Conservation (phyloP, 2,329 filamentous ascomycete genomes). For the Cercospora sp. region DNA sequence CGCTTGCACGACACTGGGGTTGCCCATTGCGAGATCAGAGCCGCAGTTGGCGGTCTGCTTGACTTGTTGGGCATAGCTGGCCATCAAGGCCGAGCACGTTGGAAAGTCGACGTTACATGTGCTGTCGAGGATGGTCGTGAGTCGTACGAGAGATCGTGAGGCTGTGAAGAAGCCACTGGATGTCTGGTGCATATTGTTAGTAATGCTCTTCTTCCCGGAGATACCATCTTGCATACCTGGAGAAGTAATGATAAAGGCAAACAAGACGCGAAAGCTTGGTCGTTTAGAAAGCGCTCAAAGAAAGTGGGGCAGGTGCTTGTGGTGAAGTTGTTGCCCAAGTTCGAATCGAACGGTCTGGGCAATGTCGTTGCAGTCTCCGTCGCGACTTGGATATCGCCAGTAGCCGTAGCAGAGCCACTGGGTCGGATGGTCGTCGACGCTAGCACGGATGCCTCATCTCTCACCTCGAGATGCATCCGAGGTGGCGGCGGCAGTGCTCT, state of each 20-base stretch:
- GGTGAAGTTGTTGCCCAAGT: constrained; percentile 55
- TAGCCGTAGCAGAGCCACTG: constrained; percentile 23
- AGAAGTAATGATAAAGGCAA: constrained; percentile 83
- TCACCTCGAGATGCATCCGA: constrained; percentile 29
- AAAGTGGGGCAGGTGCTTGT: constrained; percentile 61
- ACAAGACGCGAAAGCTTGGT: constrained; percentile 69
- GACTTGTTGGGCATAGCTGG: constrained; percentile 64
- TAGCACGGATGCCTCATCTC: constrained; percentile 26
- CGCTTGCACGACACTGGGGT: constrained; percentile 70
- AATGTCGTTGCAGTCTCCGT: constrained; percentile 31
- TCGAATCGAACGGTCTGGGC: constrained; percentile 50
- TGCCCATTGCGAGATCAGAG: constrained; percentile 65
- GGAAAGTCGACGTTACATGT: constrained; percentile 69
- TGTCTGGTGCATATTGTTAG: constrained; percentile 54
- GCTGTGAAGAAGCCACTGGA: constrained; percentile 83
- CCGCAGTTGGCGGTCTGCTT: constrained; percentile 65
- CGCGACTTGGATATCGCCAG: constrained; percentile 26
- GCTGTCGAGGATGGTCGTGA: constrained; percentile 75
- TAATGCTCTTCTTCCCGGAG: not conserved
- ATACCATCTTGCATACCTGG: constrained; percentile 56
- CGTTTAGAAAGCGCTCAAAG: constrained; percentile 65
- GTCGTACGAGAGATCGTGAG: constrained; percentile 66
- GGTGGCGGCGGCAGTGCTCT: constrained; percentile 30
- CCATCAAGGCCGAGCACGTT: constrained; percentile 66
- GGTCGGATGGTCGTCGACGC: constrained; percentile 21